Evolutionary conservation across 176 grass and related monocot genomes (phyloP).

Genomic region (Calamus simplicifolius): DNA sequence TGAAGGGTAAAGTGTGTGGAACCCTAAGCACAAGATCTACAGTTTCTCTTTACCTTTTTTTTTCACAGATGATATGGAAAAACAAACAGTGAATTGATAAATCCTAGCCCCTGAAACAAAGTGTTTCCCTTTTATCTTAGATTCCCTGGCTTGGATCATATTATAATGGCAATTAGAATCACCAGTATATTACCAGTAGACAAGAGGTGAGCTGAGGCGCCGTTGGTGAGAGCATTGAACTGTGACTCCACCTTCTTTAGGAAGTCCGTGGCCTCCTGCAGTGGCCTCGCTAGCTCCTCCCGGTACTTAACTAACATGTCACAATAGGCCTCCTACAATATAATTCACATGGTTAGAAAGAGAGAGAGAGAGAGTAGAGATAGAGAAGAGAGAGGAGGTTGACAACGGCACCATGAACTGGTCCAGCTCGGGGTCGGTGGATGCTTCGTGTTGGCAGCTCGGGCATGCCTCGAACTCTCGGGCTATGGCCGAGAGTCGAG

Average conservation of each 20-base stretch:
- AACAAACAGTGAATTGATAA: too few relatives aligned
- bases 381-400: too few relatives aligned
- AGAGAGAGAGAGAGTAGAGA: too few relatives aligned
- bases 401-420: conserved; percentile 58
- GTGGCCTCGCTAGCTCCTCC: conserved; percentile 54
- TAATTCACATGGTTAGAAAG: not conserved
- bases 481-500: conserved; percentile 38
- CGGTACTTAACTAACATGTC: conserved; percentile 56
- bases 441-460: conserved; percentile 6
- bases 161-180: too few relatives aligned
- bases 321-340: conserved; percentile 49
- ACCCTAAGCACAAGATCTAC: too few relatives aligned
- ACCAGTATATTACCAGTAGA: too few relatives aligned
- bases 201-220: conserved; percentile 3
- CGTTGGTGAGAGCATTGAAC: conserved; percentile 44
- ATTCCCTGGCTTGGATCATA: too few relatives aligned
- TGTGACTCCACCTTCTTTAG: conserved; percentile 62
- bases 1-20: not conserved
- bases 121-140: too few relatives aligned
- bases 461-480: conserved; percentile 37
- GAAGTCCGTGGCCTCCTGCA: conserved; percentile 67
- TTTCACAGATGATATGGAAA: too few relatives aligned
- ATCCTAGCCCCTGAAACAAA: too few relatives aligned
- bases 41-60: too few relatives aligned
- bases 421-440: conserved; percentile 73